Conservation (phyloP, 371 early-diverging fungal genomes). For the Mortierella sp. region DNA sequence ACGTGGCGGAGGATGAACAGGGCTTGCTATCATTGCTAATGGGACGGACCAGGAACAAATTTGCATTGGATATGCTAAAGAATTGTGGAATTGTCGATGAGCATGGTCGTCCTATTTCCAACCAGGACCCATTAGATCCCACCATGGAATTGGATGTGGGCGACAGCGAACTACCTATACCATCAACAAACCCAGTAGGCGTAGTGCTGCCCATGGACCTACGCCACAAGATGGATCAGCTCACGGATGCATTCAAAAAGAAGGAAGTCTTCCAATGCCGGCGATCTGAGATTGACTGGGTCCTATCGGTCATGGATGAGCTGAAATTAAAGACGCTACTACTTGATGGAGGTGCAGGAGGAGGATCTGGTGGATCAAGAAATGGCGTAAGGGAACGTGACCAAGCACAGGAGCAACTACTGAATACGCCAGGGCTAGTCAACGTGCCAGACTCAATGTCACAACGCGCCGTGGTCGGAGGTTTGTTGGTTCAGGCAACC, state of each 20-base stretch:
- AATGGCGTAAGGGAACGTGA: slow-evolving; percentile 43
- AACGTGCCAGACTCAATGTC: slow-evolving; percentile 54
- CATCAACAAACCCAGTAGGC: slow-evolving; percentile 1
- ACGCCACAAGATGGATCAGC: slow-evolving; percentile 18
- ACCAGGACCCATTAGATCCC: slow-evolving; percentile 26
- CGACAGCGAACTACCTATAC: slow-evolving; percentile 24
- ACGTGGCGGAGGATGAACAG: slow-evolving; percentile 28
- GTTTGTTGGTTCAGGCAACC: slow-evolving; percentile 57
- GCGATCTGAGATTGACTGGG: slow-evolving; percentile 53
- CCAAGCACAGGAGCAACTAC: slow-evolving; percentile 34
- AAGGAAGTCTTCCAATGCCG: slow-evolving; percentile 46
- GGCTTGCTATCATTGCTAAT: slow-evolving; percentile 24
- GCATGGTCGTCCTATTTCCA: slow-evolving; percentile 35
- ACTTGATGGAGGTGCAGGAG: slow-evolving; percentile 32
- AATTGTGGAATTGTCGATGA: slow-evolving; percentile 48
- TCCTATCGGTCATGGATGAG: slow-evolving; percentile 52
- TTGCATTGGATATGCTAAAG: slow-evolving; percentile 50
- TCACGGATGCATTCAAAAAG: slow-evolving; percentile 40
- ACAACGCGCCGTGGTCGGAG: slow-evolving; percentile 57
- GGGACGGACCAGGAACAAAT: slow-evolving; percentile 46
- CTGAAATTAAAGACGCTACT: slow-evolving; percentile 43
- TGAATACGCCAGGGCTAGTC: slow-evolving; percentile 49
- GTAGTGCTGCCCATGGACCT: not conserved
- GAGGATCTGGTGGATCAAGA: slow-evolving; percentile 51
- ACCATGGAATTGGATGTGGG: slow-evolving; percentile 50